Conservation (phyloP, 441 rosid genomes). For the Gossypium schwendimanii region DNA sequence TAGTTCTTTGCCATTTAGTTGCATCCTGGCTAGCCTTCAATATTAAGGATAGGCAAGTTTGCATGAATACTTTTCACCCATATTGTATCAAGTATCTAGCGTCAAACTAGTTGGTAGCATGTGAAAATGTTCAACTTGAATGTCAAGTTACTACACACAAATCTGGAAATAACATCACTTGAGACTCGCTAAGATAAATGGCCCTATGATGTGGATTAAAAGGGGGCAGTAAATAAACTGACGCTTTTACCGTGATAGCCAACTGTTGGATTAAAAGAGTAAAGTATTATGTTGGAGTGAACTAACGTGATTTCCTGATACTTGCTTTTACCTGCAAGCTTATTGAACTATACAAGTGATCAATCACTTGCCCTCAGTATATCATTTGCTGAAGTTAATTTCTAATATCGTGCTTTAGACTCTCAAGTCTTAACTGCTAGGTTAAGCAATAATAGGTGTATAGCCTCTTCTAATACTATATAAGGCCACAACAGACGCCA, state of each 20-base stretch:
- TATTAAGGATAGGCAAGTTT: neutral
- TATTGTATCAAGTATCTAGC: neutral
- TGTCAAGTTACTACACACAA: neutral
- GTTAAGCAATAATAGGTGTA: neutral
- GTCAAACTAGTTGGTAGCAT: neutral
- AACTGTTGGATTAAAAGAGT: conserved; percentile 1
- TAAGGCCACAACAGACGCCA: neutral
- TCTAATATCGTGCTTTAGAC: neutral
- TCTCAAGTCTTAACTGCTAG: neutral
- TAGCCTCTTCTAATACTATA: neutral
- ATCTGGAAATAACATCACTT: neutral
- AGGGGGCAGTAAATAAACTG: neutral
- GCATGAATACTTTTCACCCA: neutral
- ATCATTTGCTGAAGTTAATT: conserved; percentile 1
- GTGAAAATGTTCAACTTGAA: neutral
- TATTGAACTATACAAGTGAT: conserved; percentile 1
- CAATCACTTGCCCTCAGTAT: neutral
- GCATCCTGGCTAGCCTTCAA: neutral
- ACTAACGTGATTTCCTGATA: neutral
- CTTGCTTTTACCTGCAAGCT: neutral
- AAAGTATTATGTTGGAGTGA: neutral
- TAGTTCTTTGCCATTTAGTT: neutral
- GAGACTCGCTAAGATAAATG: neutral
- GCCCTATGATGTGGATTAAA: neutral
- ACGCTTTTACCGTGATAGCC: neutral